phyloP scores from a whole-genome alignment of 331 rosid genomes.

The Quercus lobata region DNA sequence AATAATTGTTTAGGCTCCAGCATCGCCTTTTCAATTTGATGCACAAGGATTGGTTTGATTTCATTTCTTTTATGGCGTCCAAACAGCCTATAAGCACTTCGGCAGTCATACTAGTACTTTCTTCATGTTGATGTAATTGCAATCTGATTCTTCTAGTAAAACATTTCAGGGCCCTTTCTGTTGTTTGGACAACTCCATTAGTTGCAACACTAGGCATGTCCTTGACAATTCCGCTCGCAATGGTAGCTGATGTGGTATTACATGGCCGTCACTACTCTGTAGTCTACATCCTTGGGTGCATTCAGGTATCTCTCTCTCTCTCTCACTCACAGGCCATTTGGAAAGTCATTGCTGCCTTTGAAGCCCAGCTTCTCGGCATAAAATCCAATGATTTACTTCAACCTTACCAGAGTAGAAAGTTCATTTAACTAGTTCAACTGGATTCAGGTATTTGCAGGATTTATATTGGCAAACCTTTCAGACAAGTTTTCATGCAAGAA shows the following conservation, averaged over 20 bases:
- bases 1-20: not conserved
- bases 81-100: not conserved
- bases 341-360: not conserved
- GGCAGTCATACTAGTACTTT: not conserved
- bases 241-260: slow-evolving; percentile 71
- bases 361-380: not conserved
- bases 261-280: slow-evolving; percentile 61
- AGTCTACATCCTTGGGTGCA: slow-evolving; percentile 56
- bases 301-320: slow-evolving; percentile 43
- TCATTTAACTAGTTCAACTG: not conserved
- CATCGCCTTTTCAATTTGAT: not conserved
- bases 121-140: not conserved
- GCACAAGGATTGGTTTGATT: not conserved
- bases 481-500: slow-evolving; percentile 37
- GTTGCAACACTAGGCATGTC: slow-evolving; percentile 74
- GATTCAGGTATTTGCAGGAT: slow-evolving; percentile 73
- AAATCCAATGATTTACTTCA: not conserved
- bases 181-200: slow-evolving; percentile 78
- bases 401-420: not conserved
- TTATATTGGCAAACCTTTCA: slow-evolving; percentile 61
- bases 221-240: slow-evolving; percentile 75
- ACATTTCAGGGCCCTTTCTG: slow-evolving; percentile 63
- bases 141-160: not conserved
- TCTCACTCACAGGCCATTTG: not conserved
- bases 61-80: not conserved